Conservation (phyloP, 768 basidiomycete species). For the Pleurotus sapidus region DNA sequence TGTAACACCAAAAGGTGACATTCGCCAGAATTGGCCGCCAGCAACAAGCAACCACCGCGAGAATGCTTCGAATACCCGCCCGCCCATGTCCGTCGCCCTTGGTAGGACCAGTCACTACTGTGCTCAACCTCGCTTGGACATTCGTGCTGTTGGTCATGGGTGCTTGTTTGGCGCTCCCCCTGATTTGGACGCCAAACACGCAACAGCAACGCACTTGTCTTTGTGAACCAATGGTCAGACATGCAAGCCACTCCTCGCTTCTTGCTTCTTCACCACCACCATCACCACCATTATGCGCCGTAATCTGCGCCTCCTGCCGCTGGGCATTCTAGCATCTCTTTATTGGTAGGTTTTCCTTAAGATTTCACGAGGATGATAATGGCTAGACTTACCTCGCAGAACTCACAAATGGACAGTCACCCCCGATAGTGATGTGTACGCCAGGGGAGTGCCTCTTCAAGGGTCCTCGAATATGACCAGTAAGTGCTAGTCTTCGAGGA, state of each 20-base stretch:
- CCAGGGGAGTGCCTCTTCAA: constrained; percentile 71
- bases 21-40: too few species aligned
- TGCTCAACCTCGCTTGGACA: too few species aligned
- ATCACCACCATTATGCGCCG: not conserved
- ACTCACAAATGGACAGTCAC: constrained; percentile 14
- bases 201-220: too few species aligned
- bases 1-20: too few species aligned
- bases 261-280: not conserved
- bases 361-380: not conserved
- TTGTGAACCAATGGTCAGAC: too few species aligned
- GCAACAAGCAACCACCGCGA: too few species aligned
- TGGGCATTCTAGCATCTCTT: not conserved
- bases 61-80: too few species aligned
- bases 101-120: too few species aligned
- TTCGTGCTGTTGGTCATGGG: too few species aligned
- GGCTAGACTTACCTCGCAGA: not conserved
- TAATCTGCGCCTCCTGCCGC: not conserved
- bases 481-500: constrained; percentile 14
- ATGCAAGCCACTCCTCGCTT: not conserved
- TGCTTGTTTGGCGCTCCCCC: too few species aligned
- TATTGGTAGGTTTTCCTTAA: not conserved
- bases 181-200: too few species aligned
- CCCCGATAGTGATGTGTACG: constrained; percentile 54
- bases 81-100: too few species aligned
- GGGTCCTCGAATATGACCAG: constrained; percentile 61